These are phyloP conservation scores for Phoma herbarum DNA, from an alignment of 2,329 filamentous ascomycete genomes.

Conservation along the genomic window DNA sequence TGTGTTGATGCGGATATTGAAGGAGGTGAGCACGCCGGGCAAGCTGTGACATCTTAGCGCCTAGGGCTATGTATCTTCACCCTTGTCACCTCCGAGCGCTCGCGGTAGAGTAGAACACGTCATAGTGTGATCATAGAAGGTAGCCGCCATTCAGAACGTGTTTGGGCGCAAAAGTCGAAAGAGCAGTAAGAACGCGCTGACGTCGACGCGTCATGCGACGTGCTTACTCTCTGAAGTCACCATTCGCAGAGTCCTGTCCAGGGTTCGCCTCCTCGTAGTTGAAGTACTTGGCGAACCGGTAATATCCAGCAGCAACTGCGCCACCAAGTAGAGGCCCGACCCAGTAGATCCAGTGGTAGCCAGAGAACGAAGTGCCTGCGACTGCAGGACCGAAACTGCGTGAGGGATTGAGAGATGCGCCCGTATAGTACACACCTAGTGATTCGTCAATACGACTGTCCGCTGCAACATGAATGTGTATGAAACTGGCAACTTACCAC, in stretches of 20 bases:
- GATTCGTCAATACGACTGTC: conserved; percentile 3
- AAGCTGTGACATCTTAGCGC: no score
- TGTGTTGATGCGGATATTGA: no score
- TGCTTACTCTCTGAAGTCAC: background rate
- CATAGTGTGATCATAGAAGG: no score
- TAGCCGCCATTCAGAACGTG: no score
- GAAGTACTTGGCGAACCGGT: conserved; percentile 53
- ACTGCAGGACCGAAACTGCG: conserved; percentile 36
- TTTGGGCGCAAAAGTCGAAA: no score
- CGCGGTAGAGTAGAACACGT: no score
- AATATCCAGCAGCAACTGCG: conserved; percentile 58
- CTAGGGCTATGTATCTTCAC: no score
- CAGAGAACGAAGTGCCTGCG: conserved; percentile 44
- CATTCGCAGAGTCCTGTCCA: conserved; percentile 32
- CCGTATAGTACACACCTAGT: conserved; percentile 52
- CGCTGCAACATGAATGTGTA: background rate
- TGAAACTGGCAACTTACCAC: conserved; percentile 20
- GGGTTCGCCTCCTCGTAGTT: conserved; percentile 42
- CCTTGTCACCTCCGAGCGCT: no score
- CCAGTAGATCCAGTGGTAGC: conserved; percentile 54
- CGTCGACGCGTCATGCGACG: background rate
- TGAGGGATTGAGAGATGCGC: conserved; percentile 55
- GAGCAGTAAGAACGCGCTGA: no score
- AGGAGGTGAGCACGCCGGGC: no score
- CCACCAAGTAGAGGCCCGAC: conserved; percentile 53